Conservation (phyloP, 371 early-diverging fungal genomes). For the Mortierella sp. region DNA sequence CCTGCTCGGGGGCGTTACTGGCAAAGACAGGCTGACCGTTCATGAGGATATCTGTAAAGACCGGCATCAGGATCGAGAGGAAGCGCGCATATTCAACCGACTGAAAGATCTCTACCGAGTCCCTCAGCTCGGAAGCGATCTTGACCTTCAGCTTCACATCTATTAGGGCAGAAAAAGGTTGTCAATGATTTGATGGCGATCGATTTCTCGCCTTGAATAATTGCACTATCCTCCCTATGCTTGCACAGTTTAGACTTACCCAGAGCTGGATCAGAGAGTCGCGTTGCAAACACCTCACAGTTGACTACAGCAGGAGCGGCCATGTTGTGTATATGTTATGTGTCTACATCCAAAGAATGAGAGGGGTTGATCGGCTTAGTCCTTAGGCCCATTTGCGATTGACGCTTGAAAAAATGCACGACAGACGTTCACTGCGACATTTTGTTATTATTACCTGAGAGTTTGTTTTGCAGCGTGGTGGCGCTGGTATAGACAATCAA, state of each 20-base stretch:
- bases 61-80: conserved; percentile 84
- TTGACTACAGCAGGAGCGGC: conserved; percentile 49
- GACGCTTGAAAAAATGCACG: background rate
- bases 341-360: background rate
- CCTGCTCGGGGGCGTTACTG: conserved; percentile 88
- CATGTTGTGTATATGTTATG: conserved; percentile 25
- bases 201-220: background rate
- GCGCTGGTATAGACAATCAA: background rate
- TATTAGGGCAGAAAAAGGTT: conserved; percentile 11
- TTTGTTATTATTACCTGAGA: background rate
- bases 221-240: background rate
- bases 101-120: conserved; percentile 93
- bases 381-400: background rate
- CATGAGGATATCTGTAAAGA: conserved; percentile 83
- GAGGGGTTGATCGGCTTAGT: no score
- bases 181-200: background rate
- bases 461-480: background rate
- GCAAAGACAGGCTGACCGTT: conserved; percentile 86
- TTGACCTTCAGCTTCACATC: conserved; percentile 81
- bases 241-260: conserved; percentile 18
- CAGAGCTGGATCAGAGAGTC: conserved; percentile 52
- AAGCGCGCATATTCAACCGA: conserved; percentile 88
- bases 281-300: conserved; percentile 58
- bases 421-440: background rate
- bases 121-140: conserved; percentile 91